These are phyloP conservation scores for Paraurostyla sp. DNA, from an alignment of 73 alveolate genomes.

Conservation along the genomic window DNA sequence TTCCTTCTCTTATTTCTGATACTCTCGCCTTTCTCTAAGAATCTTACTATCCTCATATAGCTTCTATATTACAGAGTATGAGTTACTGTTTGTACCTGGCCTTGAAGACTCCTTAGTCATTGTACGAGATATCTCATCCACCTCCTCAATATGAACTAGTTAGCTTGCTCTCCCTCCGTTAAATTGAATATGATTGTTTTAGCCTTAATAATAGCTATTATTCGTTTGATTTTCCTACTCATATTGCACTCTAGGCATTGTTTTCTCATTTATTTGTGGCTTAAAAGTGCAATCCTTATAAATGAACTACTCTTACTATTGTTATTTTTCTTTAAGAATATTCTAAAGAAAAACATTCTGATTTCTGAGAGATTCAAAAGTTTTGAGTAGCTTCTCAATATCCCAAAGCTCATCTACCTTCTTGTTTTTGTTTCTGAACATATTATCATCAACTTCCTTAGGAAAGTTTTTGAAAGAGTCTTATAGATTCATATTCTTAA, in stretches of 20 bases:
- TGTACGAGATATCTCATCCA: too few species aligned
- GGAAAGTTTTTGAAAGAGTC: background rate
- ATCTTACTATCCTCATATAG: background rate
- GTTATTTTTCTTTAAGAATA: background rate
- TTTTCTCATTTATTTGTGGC: background rate
- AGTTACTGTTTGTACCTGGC: too few species aligned
- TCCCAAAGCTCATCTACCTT: constrained; percentile 32
- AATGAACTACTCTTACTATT: background rate
- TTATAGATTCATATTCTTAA: background rate
- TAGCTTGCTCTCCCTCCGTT: too few species aligned
- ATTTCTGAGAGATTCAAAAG: constrained; percentile 27
- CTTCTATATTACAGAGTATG: too few species aligned
- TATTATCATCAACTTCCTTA: background rate
- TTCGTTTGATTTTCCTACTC: too few species aligned
- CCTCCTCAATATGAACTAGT: too few species aligned
- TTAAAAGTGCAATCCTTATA: constrained; percentile 27
- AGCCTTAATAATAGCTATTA: too few species aligned
- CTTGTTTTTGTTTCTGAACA: constrained; percentile 24
- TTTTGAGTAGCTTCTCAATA: constrained; percentile 1
- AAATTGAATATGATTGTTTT: too few species aligned
- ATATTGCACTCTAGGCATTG: too few species aligned
- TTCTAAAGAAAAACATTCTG: background rate
- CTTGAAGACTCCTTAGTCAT: too few species aligned
- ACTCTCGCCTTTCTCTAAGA: background rate
- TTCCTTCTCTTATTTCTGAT: background rate